Percentiles rank a stretch among this genome's conserved stretches.
phyloP scores from a whole-genome alignment of 352 stramenopile species.

The Phytopythium ostracodes region DNA sequence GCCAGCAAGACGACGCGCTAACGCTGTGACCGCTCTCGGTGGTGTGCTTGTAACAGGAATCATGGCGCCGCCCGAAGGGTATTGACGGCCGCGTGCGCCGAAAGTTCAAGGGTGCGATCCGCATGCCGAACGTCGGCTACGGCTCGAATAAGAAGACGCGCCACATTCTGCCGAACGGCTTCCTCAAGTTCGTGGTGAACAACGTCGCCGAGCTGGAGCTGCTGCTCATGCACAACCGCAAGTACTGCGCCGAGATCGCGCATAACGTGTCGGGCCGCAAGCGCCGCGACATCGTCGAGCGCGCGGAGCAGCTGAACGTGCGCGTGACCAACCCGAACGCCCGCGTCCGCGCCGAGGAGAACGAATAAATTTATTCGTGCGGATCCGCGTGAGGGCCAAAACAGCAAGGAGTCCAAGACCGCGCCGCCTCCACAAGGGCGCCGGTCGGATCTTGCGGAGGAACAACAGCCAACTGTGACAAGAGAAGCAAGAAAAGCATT shows the following conservation, averaged over 20 bases:
- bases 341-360: constrained; percentile 96
- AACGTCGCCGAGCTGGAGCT: constrained; percentile 99
- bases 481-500: constrained; percentile 31
- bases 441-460: constrained; percentile 22
- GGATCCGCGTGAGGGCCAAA: neutral
- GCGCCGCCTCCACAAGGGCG: neutral
- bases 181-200: constrained; percentile 99
- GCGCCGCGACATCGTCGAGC: constrained; percentile 97
- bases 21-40: neutral
- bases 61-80: constrained; percentile 99
- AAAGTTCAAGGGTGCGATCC: constrained; percentile 98
- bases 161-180: constrained; percentile 98
- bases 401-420: neutral
- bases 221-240: constrained; percentile 92
- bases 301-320: constrained; percentile 98
- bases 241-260: constrained; percentile 98
- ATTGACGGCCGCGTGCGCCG: constrained; percentile 99
- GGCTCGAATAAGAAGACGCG: constrained; percentile 98
- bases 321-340: constrained; percentile 98
- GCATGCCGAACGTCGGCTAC: constrained; percentile 99
- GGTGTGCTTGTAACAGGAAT: constrained; percentile 42
- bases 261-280: constrained; percentile 97
- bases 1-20: neutral
- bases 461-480: constrained; percentile 31
- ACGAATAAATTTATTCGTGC: constrained; percentile 59